A percentile compares a stretch with the other conserved stretches of the same genome.
Conservation (phyloP, 2,329 filamentous ascomycete species). For the Chaetothyriales sp. region DNA sequence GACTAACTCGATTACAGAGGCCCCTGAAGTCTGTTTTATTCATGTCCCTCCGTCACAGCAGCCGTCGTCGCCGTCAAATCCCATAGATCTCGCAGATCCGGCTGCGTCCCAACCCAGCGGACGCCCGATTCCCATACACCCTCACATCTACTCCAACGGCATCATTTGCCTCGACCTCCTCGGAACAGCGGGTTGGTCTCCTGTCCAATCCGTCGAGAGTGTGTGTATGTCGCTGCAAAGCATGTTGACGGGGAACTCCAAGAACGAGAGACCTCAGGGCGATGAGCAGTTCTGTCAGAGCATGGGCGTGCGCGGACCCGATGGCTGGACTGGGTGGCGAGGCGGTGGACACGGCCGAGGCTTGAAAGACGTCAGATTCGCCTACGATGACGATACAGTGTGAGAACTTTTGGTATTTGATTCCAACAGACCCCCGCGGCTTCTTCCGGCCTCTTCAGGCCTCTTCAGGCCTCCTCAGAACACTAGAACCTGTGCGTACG, state of each 20-base stretch:
- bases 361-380: conserved; percentile 80
- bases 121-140: conserved; percentile 73
- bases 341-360: conserved; percentile 51
- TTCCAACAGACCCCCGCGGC: neutral
- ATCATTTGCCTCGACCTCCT: conserved; percentile 96
- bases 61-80: conserved; percentile 5
- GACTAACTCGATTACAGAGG: conserved; percentile 43
- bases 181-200: conserved; percentile 78
- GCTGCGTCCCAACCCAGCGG: conserved; percentile 24
- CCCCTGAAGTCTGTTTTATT: conserved; percentile 86
- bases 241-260: conserved; percentile 92
- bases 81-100: conserved; percentile 3
- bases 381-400: conserved; percentile 81
- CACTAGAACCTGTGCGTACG: too few species aligned
- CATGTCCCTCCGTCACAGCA: conserved; percentile 34
- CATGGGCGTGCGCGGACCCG: conserved; percentile 16
- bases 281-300: conserved; percentile 70
- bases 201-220: conserved; percentile 92
- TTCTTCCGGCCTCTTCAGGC: too few species aligned
- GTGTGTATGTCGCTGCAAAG: conserved; percentile 95
- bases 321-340: conserved; percentile 15
- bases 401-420: conserved; percentile 22
- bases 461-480: too few species aligned
- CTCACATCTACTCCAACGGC: conserved; percentile 95
- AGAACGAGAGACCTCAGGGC: conserved; percentile 78